Evolutionary conservation across 345 rosid genomes (phyloP).

Genomic region (Salix udensis): DNA sequence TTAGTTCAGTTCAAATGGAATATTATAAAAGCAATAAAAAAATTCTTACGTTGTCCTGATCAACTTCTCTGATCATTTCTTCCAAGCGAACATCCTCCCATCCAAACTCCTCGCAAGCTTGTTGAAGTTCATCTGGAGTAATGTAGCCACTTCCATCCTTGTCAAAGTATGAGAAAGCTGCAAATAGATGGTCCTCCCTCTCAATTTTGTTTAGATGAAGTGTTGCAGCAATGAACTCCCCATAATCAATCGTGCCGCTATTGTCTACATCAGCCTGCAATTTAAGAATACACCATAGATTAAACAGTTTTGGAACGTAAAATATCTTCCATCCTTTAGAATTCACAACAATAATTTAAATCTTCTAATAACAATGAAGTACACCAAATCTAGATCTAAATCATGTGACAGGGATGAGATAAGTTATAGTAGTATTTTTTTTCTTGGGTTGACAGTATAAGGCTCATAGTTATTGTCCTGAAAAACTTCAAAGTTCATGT

Average conservation of each 20-base stretch:
- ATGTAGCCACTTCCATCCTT: conserved; percentile 35
- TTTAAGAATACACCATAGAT: neutral
- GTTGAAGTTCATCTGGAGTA: conserved; percentile 27
- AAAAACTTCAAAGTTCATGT: neutral
- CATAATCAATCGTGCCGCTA: conserved; percentile 28
- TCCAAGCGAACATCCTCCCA: conserved; percentile 21
- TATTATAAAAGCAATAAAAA: neutral
- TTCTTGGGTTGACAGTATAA: neutral
- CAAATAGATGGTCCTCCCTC: conserved; percentile 29
- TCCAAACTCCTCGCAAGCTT: conserved; percentile 28
- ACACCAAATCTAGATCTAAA: neutral
- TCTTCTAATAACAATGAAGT: neutral
- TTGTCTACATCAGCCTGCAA: conserved; percentile 32
- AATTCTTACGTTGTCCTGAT: conserved; percentile 23
- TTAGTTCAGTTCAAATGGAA: neutral
- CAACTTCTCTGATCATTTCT: conserved; percentile 26
- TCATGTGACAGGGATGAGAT: neutral
- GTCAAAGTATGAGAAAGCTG: conserved; percentile 29
- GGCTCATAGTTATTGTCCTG: neutral
- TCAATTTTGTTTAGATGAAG: conserved; percentile 27
- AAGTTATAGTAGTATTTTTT: neutral
- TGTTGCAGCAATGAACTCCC: conserved; percentile 31
- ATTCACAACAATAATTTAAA: neutral
- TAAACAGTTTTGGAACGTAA: neutral
- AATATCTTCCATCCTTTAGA: neutral